phyloP scores from a whole-genome alignment of 345 rosid genomes.

The Rubroshorea leprosula region DNA sequence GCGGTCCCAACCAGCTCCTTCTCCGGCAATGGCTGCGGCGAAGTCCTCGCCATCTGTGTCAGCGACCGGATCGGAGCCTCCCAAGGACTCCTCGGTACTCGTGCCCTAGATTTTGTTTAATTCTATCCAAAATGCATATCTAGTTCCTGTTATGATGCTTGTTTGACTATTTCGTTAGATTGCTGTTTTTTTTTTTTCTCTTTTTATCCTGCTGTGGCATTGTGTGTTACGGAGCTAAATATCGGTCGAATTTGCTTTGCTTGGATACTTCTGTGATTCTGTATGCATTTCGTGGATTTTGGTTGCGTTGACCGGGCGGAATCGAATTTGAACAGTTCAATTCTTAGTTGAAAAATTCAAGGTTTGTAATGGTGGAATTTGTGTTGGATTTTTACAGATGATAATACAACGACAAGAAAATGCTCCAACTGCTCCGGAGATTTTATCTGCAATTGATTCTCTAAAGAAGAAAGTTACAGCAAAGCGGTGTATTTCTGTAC shows the following conservation, averaged over 20 bases:
- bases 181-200: too few relatives aligned
- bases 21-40: constrained; percentile 54
- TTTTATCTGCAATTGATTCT: constrained; percentile 51
- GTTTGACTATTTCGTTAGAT: neutral
- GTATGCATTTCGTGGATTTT: neutral
- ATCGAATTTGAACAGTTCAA: neutral
- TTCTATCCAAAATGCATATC: neutral
- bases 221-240: constrained; percentile 1
- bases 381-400: constrained; percentile 22
- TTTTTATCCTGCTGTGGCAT: constrained; percentile 6
- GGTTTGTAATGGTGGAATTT: neutral
- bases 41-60: constrained; percentile 53
- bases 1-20: constrained; percentile 28
- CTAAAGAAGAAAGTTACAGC: constrained; percentile 62
- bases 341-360: neutral
- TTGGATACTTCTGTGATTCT: neutral
- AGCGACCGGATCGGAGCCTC: constrained; percentile 58
- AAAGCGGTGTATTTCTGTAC: constrained; percentile 48
- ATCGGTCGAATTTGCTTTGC: neutral
- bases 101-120: constrained; percentile 19
- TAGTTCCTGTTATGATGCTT: neutral
- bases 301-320: neutral
- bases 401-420: constrained; percentile 23
- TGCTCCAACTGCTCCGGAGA: constrained; percentile 32
- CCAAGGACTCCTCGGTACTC: constrained; percentile 32